Conservation (phyloP, 495 filamentous ascomycete genomes). For the Aspergillus sparsus region DNA sequence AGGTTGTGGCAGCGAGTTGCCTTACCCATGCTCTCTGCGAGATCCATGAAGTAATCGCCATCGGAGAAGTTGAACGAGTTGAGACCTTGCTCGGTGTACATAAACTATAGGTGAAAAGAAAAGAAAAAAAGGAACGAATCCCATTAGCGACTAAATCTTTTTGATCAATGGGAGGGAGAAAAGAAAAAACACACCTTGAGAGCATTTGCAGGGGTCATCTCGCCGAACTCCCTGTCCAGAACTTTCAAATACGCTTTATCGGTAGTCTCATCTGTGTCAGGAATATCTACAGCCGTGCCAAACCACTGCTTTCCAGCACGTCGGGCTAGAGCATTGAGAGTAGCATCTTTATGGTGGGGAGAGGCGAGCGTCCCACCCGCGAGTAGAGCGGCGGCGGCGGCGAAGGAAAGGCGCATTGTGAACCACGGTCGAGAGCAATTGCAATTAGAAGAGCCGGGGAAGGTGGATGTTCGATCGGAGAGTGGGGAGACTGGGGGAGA, state of each 20-base stretch:
- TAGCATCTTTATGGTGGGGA: neutral
- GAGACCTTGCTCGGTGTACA: slow-evolving; percentile 42
- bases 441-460: neutral
- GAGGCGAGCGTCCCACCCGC: neutral
- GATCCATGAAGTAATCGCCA: slow-evolving; percentile 48
- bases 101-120: neutral
- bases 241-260: slow-evolving; percentile 25
- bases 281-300: slow-evolving; percentile 29
- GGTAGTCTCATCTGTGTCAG: slow-evolving; percentile 23
- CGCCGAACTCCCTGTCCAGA: slow-evolving; percentile 49
- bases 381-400: neutral
- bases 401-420: neutral
- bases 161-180: neutral
- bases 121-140: neutral
- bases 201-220: slow-evolving; percentile 55
- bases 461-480: too few species aligned
- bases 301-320: slow-evolving; percentile 24
- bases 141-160: neutral
- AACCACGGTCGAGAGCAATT: neutral
- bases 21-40: slow-evolving; percentile 47
- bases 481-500: neutral
- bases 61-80: slow-evolving; percentile 48
- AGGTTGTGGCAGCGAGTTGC: slow-evolving; percentile 58
- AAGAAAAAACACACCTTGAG: slow-evolving; percentile 38
- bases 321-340: slow-evolving; percentile 23